Evolutionary conservation across 352 stramenopile genomes (phyloP), one percentile per base, ranked within the genome.

Genomic region (Phytophthora pseudosyringae): DNA sequence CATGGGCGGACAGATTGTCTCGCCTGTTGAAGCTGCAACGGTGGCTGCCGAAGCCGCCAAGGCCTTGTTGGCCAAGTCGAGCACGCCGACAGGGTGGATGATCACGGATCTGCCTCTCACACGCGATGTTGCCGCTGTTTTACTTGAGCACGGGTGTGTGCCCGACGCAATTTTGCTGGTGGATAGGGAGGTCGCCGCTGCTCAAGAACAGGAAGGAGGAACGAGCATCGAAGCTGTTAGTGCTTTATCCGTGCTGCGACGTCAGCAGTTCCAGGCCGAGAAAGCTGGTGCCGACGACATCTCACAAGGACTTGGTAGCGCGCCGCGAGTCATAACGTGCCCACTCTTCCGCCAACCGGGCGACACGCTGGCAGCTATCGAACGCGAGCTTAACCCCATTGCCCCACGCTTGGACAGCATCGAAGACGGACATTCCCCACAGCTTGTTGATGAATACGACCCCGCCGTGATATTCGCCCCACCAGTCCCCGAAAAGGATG

Each of bases 91-190:
- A 16, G 47, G 63, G n/a, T 91, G 82, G 81, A 65, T 93, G 26
- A 62, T 93, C 13, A 73, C 32, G 12, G 83, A 89, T 52, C 46
- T 93, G 41, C 65, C 75, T 29, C 60, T 83, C 9, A 78, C 65
- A 12, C 45, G 31, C 16, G 76, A 86, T 3, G 65, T 70, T 0
- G 40, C 84, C 15, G 63, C 64, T 7, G 65, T 64, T 10, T 51
- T 93, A 2, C 64, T 78, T 11, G 67, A 86, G 29, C 68, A 67
- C 32, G 46, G 49, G n/a, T 85, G 75, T 31, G 76, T 87, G 3
- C 82, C 82, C 15, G 76, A 93, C 11, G 43, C 62, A 6, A 71
- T 90, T 48, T 56, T 90, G n/a, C 10, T 81, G 1, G 39, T 90
- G 11, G 65, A 83, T 26, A 62, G 64, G 13, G 69, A 82, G 33